phyloP scores from a whole-genome alignment of 2,329 filamentous ascomycete species.

The Diaporthe helianthi region DNA sequence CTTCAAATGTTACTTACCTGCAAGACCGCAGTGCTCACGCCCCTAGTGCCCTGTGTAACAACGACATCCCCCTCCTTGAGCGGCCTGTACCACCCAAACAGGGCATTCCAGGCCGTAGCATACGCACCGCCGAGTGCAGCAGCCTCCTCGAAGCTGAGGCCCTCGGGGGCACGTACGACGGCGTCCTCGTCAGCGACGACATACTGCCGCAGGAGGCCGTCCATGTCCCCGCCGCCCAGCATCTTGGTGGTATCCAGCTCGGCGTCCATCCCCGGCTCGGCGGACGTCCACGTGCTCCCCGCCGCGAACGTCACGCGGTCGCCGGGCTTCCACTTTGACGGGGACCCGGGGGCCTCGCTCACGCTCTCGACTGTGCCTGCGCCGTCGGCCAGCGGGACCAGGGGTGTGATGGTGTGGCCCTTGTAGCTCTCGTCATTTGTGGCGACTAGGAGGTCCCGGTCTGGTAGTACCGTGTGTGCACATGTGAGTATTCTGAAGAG shows the following conservation, averaged over 20 bases:
- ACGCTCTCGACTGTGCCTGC: constrained; percentile 11
- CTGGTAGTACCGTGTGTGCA: not conserved
- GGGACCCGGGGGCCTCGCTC: not conserved
- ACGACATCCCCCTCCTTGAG: not conserved
- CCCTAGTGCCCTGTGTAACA: not conserved
- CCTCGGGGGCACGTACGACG: not conserved
- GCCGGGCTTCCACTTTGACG: not conserved
- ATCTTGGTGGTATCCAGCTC: not conserved
- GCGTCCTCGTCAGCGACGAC: not conserved
- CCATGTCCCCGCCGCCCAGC: not conserved
- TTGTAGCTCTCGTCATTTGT: constrained; percentile 1
- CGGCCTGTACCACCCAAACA: not conserved
- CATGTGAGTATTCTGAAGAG: not conserved
- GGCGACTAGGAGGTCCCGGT: constrained; percentile 11
- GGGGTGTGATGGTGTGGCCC: not conserved
- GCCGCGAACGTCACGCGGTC: not conserved
- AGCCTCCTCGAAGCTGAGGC: constrained; percentile 7
- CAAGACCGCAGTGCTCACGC: constrained; percentile 3
- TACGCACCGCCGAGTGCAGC: not conserved
- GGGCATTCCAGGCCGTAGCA: constrained; percentile 5
- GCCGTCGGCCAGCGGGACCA: not conserved
- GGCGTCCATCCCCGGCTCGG: not conserved
- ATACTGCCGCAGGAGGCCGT: constrained; percentile 3
- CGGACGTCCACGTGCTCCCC: not conserved
- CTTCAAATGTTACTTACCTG: not conserved